Conservation (phyloP, 2,329 filamentous ascomycete species). For the Ilyonectria destructans region DNA sequence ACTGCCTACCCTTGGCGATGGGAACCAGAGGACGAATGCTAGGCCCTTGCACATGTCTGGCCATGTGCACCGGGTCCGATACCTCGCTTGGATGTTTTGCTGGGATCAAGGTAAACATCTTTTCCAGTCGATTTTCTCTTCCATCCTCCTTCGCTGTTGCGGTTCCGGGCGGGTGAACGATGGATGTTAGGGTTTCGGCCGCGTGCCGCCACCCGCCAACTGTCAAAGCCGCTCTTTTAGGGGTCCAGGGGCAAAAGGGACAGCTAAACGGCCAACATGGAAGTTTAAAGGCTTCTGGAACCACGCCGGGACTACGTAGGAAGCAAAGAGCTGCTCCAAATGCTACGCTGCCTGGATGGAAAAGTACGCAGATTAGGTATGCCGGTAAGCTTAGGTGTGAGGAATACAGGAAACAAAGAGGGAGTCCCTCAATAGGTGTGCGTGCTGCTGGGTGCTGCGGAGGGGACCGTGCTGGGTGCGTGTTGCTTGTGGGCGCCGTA, state of each 20-base stretch:
- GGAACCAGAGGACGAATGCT: neutral
- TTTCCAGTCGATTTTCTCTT: neutral
- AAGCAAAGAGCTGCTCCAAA: neutral
- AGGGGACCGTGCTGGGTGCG: constrained; percentile 22
- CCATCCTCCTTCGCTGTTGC: neutral
- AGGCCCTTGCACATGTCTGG: constrained; percentile 3
- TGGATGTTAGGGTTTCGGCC: constrained; percentile 39
- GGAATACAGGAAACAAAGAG: constrained; percentile 4
- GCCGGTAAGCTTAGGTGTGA: constrained; percentile 14
- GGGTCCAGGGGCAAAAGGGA: constrained; percentile 17
- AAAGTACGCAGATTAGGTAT: constrained; percentile 24
- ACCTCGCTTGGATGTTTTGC: constrained; percentile 21
- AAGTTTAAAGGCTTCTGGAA: constrained; percentile 8
- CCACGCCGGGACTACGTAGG: neutral
- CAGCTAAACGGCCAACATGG: neutral
- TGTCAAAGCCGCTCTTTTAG: constrained; percentile 17
- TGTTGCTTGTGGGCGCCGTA: constrained; percentile 17
- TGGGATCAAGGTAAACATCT: neutral
- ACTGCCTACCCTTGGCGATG: neutral
- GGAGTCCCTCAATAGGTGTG: neutral
- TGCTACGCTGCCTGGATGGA: neutral
- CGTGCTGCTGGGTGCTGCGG: constrained; percentile 7
- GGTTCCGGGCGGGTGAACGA: constrained; percentile 4
- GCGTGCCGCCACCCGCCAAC: constrained; percentile 40
- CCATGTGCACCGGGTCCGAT: constrained; percentile 6